A percentile compares a stretch with the other conserved stretches of the same genome.
phyloP scores from a whole-genome alignment of 805 yeast genomes.

The Starmerella potacharoeniae region DNA sequence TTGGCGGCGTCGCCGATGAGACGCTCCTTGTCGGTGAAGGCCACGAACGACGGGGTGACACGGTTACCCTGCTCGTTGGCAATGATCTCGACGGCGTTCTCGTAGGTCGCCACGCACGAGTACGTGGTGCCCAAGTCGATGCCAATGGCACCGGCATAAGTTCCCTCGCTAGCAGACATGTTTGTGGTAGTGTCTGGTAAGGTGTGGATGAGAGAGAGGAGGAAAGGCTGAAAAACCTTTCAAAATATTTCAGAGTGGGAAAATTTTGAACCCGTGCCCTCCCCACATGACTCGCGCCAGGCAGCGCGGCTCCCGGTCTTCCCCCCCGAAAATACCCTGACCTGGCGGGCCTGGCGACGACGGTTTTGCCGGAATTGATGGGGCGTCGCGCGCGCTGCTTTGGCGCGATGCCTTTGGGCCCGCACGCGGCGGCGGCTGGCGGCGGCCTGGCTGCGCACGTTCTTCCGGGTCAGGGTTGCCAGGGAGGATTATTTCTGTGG shows the following conservation, averaged over 20 bases:
- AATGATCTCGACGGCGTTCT: slow-evolving; percentile 88
- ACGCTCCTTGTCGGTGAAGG: slow-evolving; percentile 87
- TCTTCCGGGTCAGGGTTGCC: no score
- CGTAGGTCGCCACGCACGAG: slow-evolving; percentile 92
- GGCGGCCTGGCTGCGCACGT: no score
- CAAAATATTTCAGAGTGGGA: slow-evolving; percentile 16
- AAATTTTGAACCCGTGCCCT: slow-evolving; percentile 12
- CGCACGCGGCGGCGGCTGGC: no score
- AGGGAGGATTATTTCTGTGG: no score
- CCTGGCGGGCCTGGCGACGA: no score
- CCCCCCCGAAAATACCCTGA: no score
- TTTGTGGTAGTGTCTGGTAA: slow-evolving; percentile 16
- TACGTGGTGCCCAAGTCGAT: slow-evolving; percentile 96
- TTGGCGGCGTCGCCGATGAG: slow-evolving; percentile 94
- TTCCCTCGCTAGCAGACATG: slow-evolving; percentile 56
- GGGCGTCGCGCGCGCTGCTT: no score
- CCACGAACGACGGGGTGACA: slow-evolving; percentile 93
- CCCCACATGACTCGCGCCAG: slow-evolving; percentile 1
- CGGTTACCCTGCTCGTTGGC: slow-evolving; percentile 99
- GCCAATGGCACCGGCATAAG: slow-evolving; percentile 99
- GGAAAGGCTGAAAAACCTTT: slow-evolving; percentile 14
- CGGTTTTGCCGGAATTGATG: no score
- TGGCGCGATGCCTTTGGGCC: no score
- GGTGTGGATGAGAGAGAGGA: slow-evolving; percentile 13
- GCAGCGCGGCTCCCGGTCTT: no score